Evolutionary conservation across 805 yeast species (phyloP).

Genomic region (Lipomyces starkeyi): DNA sequence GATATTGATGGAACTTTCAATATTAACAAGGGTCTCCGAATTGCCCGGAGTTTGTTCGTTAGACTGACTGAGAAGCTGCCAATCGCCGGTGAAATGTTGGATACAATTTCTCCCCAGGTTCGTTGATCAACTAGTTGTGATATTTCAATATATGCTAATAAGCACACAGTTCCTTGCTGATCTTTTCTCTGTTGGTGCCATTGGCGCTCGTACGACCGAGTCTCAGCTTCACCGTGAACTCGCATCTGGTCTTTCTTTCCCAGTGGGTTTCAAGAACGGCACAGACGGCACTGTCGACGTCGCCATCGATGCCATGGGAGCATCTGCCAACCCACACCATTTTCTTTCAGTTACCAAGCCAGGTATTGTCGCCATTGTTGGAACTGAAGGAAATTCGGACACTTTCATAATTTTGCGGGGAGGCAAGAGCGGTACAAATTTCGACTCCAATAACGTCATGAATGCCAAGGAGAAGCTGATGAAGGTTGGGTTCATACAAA

Average conservation of each 20-base stretch:
- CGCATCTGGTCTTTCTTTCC: conserved; percentile 96
- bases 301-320: conserved; percentile 91
- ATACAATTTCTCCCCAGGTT: conserved; percentile 81
- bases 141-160: not conserved
- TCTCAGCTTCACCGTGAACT: conserved; percentile 96
- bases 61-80: conserved; percentile 84
- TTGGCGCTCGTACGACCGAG: conserved; percentile 99
- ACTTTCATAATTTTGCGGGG: conserved; percentile 94
- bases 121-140: not conserved
- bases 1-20: conserved; percentile 91
- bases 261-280: conserved; percentile 97
- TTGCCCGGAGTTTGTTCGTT: conserved; percentile 84
- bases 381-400: conserved; percentile 91
- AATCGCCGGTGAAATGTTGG: conserved; percentile 97
- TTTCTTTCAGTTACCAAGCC: conserved; percentile 94
- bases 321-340: conserved; percentile 92
- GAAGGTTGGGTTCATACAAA: conserved; percentile 47
- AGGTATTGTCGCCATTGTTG: conserved; percentile 94
- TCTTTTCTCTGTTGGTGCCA: conserved; percentile 93
- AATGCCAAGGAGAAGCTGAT: conserved; percentile 66
- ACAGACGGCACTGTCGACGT: conserved; percentile 96
- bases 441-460: conserved; percentile 73
- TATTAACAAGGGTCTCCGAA: conserved; percentile 91
- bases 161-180: conserved; percentile 81
- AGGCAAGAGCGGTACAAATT: conserved; percentile 92